Percentiles rank a stretch among this genome's conserved stretches.
Conservation (phyloP, 2,329 filamentous ascomycete species). For the Apiospora rasikravindrae region DNA sequence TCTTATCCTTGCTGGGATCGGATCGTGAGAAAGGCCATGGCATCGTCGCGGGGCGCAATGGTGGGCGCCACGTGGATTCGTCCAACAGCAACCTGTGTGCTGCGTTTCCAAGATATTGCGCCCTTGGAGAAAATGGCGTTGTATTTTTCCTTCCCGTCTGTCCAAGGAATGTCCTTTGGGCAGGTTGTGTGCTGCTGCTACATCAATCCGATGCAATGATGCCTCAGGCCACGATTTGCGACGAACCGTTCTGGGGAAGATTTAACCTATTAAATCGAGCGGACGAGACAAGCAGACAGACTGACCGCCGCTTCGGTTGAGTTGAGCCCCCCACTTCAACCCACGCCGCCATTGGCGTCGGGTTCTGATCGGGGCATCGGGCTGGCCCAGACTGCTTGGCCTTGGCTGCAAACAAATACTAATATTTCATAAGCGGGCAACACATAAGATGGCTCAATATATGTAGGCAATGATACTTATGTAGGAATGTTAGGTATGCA, state of each 20-base stretch:
- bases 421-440: not conserved
- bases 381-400: not conserved
- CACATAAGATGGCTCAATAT: not conserved
- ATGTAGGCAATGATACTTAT: not conserved
- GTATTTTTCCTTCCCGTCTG: not conserved
- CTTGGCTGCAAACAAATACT: not conserved
- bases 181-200: not conserved
- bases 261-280: not conserved
- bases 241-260: not conserved
- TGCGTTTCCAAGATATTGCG: not conserved
- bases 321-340: not conserved
- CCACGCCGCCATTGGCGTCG: not conserved
- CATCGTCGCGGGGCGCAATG: conserved; percentile 28
- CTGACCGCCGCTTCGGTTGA: conserved; percentile 1
- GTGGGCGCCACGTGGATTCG: not conserved
- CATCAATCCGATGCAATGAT: not conserved
- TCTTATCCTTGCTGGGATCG: conserved; percentile 29
- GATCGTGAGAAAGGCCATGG: conserved; percentile 38
- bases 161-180: not conserved
- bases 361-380: no score
- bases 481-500: not conserved
- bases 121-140: not conserved
- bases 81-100: conserved; percentile 2
- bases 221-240: not conserved
- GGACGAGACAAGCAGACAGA: not conserved